These are phyloP conservation scores for Aspergillus bombycis DNA, from an alignment of 2,329 filamentous ascomycete species.

Conservation along the genomic window DNA sequence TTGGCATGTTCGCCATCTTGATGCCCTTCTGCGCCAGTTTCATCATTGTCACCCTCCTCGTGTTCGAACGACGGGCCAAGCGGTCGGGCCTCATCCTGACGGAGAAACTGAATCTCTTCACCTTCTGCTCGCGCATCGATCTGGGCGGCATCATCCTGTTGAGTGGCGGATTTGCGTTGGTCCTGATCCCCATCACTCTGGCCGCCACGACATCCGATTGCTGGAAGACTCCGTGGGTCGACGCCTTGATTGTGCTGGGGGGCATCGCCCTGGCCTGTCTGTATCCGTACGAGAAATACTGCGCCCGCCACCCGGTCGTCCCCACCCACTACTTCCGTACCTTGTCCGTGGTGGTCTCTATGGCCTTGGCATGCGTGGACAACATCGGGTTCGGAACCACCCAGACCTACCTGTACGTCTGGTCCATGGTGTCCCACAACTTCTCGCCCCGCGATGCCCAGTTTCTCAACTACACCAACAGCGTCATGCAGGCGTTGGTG, in stretches of 20 bases:
- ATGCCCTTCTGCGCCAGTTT: constrained; percentile 43
- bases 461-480: constrained; percentile 44
- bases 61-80: constrained; percentile 40
- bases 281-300: constrained; percentile 52
- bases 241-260: constrained; percentile 50
- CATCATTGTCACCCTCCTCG: constrained; percentile 42
- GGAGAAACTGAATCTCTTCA: constrained; percentile 27
- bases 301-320: constrained; percentile 51
- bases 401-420: constrained; percentile 54
- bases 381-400: constrained; percentile 49
- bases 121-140: constrained; percentile 40
- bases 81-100: constrained; percentile 31
- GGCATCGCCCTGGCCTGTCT: constrained; percentile 45
- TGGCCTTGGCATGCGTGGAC: constrained; percentile 47
- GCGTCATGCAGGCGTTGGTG: constrained; percentile 48
- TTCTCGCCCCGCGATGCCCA: constrained; percentile 47
- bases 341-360: constrained; percentile 46
- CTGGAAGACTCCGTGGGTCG: constrained; percentile 53
- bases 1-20: constrained; percentile 49
- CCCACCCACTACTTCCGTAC: constrained; percentile 52
- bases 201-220: constrained; percentile 44
- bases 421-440: constrained; percentile 49
- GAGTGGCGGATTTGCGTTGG: constrained; percentile 51
- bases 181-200: constrained; percentile 54
- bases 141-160: constrained; percentile 51